Percentiles rank a stretch among this genome's conserved stretches.
Evolutionary conservation across 2,329 filamentous ascomycete species (phyloP).

Genomic region (Curvularia sp.): DNA sequence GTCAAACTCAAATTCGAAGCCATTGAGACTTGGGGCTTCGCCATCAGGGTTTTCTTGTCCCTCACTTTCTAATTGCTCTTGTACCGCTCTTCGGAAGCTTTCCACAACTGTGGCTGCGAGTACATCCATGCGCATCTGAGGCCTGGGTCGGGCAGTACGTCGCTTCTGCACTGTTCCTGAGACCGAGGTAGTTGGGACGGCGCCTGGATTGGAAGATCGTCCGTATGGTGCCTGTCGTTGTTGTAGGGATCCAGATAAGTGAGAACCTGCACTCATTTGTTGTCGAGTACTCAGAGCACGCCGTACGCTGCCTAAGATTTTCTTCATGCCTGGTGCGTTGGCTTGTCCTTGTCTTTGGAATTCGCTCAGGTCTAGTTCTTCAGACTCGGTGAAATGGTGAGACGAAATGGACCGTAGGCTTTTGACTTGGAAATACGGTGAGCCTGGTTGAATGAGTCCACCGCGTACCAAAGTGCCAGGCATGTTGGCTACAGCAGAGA

Average conservation of each 20-base stretch:
- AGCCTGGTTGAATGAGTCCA: constrained; percentile 79
- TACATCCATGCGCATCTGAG: constrained; percentile 75
- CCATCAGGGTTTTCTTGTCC: constrained; percentile 28
- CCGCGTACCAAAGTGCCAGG: constrained; percentile 87
- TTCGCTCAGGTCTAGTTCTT: constrained; percentile 34
- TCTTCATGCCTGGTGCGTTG: constrained; percentile 74
- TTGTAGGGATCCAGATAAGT: constrained; percentile 28
- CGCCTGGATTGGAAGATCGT: constrained; percentile 42
- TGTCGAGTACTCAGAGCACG: constrained; percentile 74
- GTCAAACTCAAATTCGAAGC: constrained; percentile 49
- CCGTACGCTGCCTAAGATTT: constrained; percentile 83
- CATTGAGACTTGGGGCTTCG: constrained; percentile 35
- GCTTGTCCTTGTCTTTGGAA: constrained; percentile 33
- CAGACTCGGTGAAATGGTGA: constrained; percentile 41
- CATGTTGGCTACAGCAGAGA: constrained; percentile 70
- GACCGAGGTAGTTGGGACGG: constrained; percentile 30
- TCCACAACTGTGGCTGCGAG: constrained; percentile 80
- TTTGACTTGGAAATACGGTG: constrained; percentile 74
- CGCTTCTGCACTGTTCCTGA: constrained; percentile 45
- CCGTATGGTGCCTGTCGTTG: constrained; percentile 33
- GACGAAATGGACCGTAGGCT: constrained; percentile 41
- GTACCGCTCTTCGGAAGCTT: constrained; percentile 78
- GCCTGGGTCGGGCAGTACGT: constrained; percentile 35
- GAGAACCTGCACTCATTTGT: constrained; percentile 32
- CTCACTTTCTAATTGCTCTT: constrained; percentile 61